phyloP scores from a whole-genome alignment of 108 stramenopile species.

The Nannochloropsis gaditana region DNA sequence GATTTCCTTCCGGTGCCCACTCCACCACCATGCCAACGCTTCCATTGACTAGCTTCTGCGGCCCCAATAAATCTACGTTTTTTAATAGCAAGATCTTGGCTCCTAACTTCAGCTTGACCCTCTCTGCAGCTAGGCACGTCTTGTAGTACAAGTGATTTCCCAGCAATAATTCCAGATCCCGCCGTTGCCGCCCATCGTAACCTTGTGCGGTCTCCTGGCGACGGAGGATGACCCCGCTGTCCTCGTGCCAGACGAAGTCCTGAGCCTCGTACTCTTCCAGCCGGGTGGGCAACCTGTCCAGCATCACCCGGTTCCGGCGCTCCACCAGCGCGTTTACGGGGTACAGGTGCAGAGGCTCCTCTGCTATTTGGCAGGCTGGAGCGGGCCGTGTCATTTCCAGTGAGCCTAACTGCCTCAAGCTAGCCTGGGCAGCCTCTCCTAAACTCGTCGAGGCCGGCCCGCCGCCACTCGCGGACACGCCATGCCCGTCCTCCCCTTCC shows the following conservation, averaged over 20 bases:
- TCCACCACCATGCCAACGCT: not conserved
- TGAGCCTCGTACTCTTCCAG: slow-evolving; percentile 10
- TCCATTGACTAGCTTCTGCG: not conserved
- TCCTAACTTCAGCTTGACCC: not conserved
- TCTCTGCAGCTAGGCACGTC: not conserved
- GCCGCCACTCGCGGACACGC: too few species aligned
- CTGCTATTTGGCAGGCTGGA: not conserved
- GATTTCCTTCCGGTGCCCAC: not conserved
- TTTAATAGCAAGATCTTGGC: not conserved
- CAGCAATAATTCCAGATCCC: not conserved
- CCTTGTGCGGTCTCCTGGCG: not conserved
- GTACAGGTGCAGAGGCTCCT: not conserved
- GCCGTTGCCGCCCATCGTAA: not conserved
- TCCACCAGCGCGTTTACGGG: not conserved
- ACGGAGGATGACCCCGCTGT: not conserved
- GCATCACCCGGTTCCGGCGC: not conserved
- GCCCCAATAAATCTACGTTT: not conserved
- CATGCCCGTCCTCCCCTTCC: too few species aligned
- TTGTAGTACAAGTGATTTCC: not conserved
- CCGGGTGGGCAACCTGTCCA: not conserved
- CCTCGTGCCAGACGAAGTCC: slow-evolving; percentile 8
- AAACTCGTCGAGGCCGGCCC: not conserved
- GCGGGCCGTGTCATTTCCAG: too few species aligned
- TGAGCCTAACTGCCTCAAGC: too few species aligned
- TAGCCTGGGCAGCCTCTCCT: too few species aligned